Base-by-base conservation (phyloP, 495 filamentous ascomycete species). In the Rostrohypoxylon terebratum region DNA sequence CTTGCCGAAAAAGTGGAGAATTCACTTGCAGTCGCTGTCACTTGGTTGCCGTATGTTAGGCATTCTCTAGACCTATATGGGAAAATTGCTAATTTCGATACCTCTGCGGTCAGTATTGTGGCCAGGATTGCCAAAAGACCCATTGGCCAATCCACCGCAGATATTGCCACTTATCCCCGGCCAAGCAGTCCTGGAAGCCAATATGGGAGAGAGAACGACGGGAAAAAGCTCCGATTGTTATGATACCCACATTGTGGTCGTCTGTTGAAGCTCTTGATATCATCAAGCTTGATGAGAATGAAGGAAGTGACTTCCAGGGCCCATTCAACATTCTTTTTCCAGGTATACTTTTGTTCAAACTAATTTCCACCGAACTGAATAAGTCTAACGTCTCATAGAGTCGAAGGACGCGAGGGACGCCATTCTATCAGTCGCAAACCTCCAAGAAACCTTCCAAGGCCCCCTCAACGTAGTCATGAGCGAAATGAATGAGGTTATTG, bases 331-430 rank as follows among this genome's bases (percentile, higher is more conserved):
- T 86, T 0, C 69, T 84, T 8, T 83, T 84, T 72, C 79, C 80
- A 11, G 79, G 82, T 85, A 71, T 38, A 38, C 18, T 18, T 6
- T 18, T 5, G 3, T 23, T 13, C 11, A 9, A 38, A 38, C 11
- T 13, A 7, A 10, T 38, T 8, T n/a, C n/a, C n/a, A n/a, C 34
- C 3, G 8, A 8, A 10, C 34, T 38, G 7, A 8, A 38, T 8
- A 10, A 38, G 10, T 20, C 45, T 61, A 21, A 61, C 23, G 18
- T 40, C 18, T 31, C 42, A 6, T 47, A 83, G 85, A 83, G 1
- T 85, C 83, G 1, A 84, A 84, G 45, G 83, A 88, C 61, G 54
- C 83, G 11, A 74, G 84, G 16, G 83, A 86, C 69, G 60, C 83
- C 9, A 62, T 85, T 50, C 78, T 78, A 65, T 82, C 85, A 0